These are phyloP conservation scores for Alternaria arborescens DNA, from an alignment of 2,329 filamentous ascomycete genomes.

Conservation along the genomic window DNA sequence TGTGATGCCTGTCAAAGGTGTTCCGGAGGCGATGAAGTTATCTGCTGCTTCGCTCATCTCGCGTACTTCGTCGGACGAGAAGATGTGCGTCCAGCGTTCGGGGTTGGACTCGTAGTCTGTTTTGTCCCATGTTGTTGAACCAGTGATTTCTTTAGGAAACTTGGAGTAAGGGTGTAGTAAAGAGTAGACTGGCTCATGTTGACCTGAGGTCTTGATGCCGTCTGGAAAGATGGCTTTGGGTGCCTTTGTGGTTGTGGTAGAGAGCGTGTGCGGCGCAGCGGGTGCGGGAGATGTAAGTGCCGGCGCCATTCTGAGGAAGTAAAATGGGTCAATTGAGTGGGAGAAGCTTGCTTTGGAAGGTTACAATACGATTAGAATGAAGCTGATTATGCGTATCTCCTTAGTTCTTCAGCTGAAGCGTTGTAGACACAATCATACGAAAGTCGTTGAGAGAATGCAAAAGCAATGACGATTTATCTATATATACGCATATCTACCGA, in stretches of 20 bases:
- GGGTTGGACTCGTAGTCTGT: constrained; percentile 70
- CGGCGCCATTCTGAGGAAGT: constrained; percentile 47
- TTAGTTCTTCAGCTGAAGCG: neutral
- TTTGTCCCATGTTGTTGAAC: constrained; percentile 75
- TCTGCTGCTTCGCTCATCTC: constrained; percentile 75
- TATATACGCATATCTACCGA: neutral
- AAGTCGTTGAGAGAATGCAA: neutral
- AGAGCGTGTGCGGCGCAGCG: constrained; percentile 49
- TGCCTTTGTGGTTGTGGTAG: constrained; percentile 42
- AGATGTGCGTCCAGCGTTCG: constrained; percentile 76
- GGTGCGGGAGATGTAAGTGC: constrained; percentile 51
- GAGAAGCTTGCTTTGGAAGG: neutral
- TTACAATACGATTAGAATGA: too few relatives aligned
- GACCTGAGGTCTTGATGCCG: constrained; percentile 73
- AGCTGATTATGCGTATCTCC: neutral
- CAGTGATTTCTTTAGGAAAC: constrained; percentile 76
- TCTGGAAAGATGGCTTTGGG: constrained; percentile 67
- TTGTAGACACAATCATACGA: neutral
- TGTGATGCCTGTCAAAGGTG: constrained; percentile 75
- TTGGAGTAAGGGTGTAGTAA: constrained; percentile 71
- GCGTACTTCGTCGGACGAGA: constrained; percentile 70
- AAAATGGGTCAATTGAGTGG: neutral
- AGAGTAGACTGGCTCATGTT: constrained; percentile 74
- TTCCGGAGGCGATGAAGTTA: constrained; percentile 70
- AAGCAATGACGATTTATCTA: neutral